Evolutionary conservation across 805 yeast genomes (phyloP).

Genomic region (Crinitomyces ghanaensis): DNA sequence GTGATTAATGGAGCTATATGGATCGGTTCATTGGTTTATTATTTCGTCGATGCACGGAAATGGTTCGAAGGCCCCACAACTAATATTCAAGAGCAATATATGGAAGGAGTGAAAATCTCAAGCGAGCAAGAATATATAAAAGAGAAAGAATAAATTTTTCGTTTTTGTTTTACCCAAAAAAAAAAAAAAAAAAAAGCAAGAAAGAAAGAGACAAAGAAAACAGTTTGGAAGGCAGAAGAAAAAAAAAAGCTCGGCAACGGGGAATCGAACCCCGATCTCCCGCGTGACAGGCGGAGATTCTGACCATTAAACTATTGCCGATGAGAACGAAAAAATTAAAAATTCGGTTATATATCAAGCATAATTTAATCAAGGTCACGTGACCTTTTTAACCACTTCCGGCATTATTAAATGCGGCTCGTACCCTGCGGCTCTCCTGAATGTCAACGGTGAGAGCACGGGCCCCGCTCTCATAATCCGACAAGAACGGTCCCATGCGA

Average conservation of each 20-base stretch:
- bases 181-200: not conserved
- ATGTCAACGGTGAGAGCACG: no score
- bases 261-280: not conserved
- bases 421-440: no score
- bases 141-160: no score
- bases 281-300: no score
- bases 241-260: constrained; percentile 1
- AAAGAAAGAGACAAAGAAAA: not conserved
- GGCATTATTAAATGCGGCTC: no score
- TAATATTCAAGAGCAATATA: constrained; percentile 2
- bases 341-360: no score
- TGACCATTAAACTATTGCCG: no score
- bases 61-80: constrained; percentile 44
- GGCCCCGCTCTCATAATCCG: no score
- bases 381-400: no score
- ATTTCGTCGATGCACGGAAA: constrained; percentile 40
- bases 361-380: no score
- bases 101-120: constrained; percentile 6
- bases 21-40: constrained; percentile 42
- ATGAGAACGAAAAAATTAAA: no score
- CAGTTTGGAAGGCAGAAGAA: constrained; percentile 1
- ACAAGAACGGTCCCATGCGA: no score
- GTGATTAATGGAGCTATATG: constrained; percentile 55
- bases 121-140: not conserved
- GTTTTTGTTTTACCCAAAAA: not conserved